These are phyloP conservation scores for Leccinum aurantiacum DNA, from an alignment of 768 basidiomycete species.

Conservation along the genomic window DNA sequence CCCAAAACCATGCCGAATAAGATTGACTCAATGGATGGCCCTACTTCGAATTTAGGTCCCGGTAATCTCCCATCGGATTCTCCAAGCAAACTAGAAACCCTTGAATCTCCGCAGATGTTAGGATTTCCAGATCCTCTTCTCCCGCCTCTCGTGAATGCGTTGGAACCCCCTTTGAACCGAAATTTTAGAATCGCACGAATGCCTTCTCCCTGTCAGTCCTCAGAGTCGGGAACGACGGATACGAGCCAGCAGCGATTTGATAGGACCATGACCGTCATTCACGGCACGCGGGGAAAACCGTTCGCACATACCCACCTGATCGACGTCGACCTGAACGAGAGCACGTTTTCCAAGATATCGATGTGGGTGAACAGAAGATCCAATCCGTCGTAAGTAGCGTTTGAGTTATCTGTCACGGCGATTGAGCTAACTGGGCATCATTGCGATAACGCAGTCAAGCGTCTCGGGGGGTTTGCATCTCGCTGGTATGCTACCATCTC, in stretches of 20 bases:
- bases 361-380: constrained; percentile 39
- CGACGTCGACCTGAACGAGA: constrained; percentile 32
- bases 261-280: constrained; percentile 21
- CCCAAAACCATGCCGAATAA: not conserved
- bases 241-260: constrained; percentile 11
- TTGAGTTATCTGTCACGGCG: not conserved
- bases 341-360: constrained; percentile 27
- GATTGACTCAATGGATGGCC: constrained; percentile 3
- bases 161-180: constrained; percentile 19
- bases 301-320: constrained; percentile 21
- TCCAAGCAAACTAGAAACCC: not conserved
- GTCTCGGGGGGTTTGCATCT: constrained; percentile 41
- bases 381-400: constrained; percentile 31
- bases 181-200: constrained; percentile 15
- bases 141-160: constrained; percentile 10
- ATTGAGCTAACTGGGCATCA: not conserved
- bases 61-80: not conserved
- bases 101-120: not conserved
- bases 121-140: constrained; percentile 9
- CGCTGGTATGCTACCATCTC: constrained; percentile 45
- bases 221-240: not conserved
- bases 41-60: not conserved
- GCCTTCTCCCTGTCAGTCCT: not conserved
- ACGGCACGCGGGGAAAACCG: constrained; percentile 19
- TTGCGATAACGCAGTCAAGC: constrained; percentile 31